Base-by-base conservation (phyloP, 805 yeast species). In the Ogataea philodendri region DNA sequence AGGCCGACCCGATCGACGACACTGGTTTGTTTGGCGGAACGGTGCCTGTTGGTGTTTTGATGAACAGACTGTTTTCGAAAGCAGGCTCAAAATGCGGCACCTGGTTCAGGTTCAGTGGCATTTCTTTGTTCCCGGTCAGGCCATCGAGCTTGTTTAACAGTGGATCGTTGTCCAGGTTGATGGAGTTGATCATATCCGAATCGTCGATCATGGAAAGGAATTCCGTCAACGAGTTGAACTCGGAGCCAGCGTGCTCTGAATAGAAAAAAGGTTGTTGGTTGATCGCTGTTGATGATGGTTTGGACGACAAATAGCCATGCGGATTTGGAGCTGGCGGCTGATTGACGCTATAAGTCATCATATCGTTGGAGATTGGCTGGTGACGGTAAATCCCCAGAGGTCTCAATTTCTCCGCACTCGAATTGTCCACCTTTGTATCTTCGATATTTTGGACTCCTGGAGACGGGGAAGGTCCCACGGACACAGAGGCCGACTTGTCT, bases 211-310 rank as follows among this genome's bases (percentile, higher is more conserved):
- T 85, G 2, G 89, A 79, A 34, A 89, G 64, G 51, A 89, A 89
- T 55, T 89, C 96, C 41, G 87, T 87, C 47, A 89, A 66, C 1
- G 96, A 87, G 44, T 87, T 79, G 54, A 89, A 88, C 61, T 89
- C 97, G 14, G 93, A 81, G 2, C 95, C 95, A 0, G 93, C 95
- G 55, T 88, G 94, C 51, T 88, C 96, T 0, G 95, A 84, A 45
- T 78, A 82, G 63, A 88, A 88, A 39, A 83, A 76, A 0, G 95
- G 93, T 44, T 79, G 84, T 40, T 79, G 85, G 48, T 72, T 62
- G n/a, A 62, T 43, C 4, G 59, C 36, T 0, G 54, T 37, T 8
- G 58, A 33, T 1, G 57, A 39, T 7, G 48, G 44, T 26, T 25
- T 34, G 34, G 33, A 32, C 22, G 48, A 23, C 7, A 26, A 7